Evolutionary conservation across 257 asterid species (phyloP), one percentile per base, ranked within the genome.

Genomic region (Haberlea rhodopensis): DNA sequence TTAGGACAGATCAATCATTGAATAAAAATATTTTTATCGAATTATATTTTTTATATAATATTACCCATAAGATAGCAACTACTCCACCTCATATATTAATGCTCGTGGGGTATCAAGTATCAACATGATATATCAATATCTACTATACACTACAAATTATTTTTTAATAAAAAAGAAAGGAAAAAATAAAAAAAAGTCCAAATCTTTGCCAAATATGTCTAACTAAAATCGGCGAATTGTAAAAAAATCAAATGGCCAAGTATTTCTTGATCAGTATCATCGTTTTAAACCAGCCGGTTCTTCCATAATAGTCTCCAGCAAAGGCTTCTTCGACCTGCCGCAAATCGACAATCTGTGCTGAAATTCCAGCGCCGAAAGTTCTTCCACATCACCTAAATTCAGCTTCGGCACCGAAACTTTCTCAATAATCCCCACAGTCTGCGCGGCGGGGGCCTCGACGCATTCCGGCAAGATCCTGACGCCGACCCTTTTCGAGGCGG

Each of bases 261-360:
- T 13, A 13, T 40, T 40, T 3, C 1, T 19, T 7, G 7, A 19
- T 6, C 49, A 40, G 13, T 4, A 43, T 15, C 51, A 40, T 75
- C 60, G 74, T 80, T 83, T 73, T 37, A 56, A 28, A 29, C 55
- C 69, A 34, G 66, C 63, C 8, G 88, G 83, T 53, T 90, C 95
- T 81, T 90, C 96, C 21, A 65, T 73, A 62, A 90, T 90, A 2
- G 97, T 90, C 82, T 85, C 97, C 78, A 90, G 71, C 83, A 87
- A 63, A 26, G 97, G 97, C 69, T 87, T 90, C 86, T 85, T 90
- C 23, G 97, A 90, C 67, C 97, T 70, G 79, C 86, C 76, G 79
- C 86, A 78, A 77, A 81, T 57, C 0, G 92, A 81, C 72, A 84
- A 26, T 34, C 85, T 77, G 8, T 81, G 85, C 75, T 76, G 76